Conservation (phyloP, 2,329 filamentous ascomycete genomes). For the Verticillium longisporum region DNA sequence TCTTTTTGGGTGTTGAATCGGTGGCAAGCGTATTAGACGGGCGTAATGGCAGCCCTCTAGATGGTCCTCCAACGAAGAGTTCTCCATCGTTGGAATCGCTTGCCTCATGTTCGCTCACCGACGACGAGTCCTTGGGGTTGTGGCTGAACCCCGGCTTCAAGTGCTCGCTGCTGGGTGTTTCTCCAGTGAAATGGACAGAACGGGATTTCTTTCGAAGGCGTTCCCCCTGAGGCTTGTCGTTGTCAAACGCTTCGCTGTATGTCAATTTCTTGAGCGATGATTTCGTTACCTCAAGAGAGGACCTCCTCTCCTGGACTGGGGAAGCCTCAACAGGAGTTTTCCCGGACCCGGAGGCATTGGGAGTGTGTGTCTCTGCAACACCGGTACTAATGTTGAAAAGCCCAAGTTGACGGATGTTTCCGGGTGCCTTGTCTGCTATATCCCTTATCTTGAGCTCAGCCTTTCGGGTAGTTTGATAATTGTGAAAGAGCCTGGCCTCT, state of each 20-base stretch:
- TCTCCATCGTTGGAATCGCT: slow-evolving; percentile 1
- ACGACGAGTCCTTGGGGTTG: slow-evolving; percentile 7
- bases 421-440: slow-evolving; percentile 32
- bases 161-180: neutral
- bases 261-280: neutral
- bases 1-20: neutral
- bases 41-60: neutral
- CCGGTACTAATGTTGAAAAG: slow-evolving; percentile 21
- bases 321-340: neutral
- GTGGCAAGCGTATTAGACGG: neutral
- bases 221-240: neutral
- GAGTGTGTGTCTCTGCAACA: neutral
- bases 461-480: slow-evolving; percentile 27
- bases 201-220: slow-evolving; percentile 16
- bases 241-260: neutral
- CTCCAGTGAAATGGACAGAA: slow-evolving; percentile 15
- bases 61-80: neutral
- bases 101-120: slow-evolving; percentile 17
- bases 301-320: neutral
- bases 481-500: slow-evolving; percentile 31
- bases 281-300: neutral
- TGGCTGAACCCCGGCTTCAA: slow-evolving; percentile 9
- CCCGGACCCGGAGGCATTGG: neutral
- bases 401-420: slow-evolving; percentile 19
- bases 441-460: slow-evolving; percentile 35